phyloP scores from a whole-genome alignment of 148 eudicot genomes.

The Camellia lanceoleosa region DNA sequence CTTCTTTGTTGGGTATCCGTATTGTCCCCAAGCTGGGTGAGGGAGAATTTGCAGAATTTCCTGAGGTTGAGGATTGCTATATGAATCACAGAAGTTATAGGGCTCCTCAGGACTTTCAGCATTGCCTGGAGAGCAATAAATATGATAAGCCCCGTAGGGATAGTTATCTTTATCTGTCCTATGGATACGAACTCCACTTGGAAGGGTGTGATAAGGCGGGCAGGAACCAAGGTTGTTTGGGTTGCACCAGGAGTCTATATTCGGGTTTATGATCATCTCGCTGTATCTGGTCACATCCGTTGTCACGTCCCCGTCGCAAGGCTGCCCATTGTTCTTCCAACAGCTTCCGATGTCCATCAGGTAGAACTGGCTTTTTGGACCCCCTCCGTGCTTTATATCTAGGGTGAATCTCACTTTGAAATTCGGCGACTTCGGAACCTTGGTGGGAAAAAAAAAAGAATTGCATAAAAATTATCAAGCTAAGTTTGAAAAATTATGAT shows the following conservation, averaged over 20 bases:
- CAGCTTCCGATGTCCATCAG: slow-evolving; percentile 66
- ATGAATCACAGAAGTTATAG: slow-evolving; percentile 31
- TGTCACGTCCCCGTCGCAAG: slow-evolving; percentile 48
- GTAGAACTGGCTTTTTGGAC: slow-evolving; percentile 48
- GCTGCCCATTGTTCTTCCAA: slow-evolving; percentile 60
- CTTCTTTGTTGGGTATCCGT: slow-evolving; percentile 39
- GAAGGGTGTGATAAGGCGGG: slow-evolving; percentile 53
- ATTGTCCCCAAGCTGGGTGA: slow-evolving; percentile 45
- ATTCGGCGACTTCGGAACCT: slow-evolving; percentile 54
- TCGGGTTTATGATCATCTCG: slow-evolving; percentile 61
- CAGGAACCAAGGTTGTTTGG: slow-evolving; percentile 18
- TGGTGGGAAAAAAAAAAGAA: not conserved
- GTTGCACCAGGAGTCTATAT: slow-evolving; percentile 27
- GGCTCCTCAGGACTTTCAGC: slow-evolving; percentile 32
- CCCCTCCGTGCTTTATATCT: slow-evolving; percentile 44
- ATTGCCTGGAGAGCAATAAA: slow-evolving; percentile 56
- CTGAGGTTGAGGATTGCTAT: slow-evolving; percentile 55
- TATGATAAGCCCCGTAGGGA: slow-evolving; percentile 51
- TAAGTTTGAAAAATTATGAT: not conserved
- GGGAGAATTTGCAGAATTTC: slow-evolving; percentile 52
- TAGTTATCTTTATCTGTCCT: slow-evolving; percentile 29
- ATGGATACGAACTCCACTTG: slow-evolving; percentile 33
- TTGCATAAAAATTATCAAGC: not conserved
- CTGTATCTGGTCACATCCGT: slow-evolving; percentile 57
- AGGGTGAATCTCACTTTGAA: slow-evolving; percentile 48